Conservation (phyloP, 2,329 filamentous ascomycete genomes). For the Periconia digitata region DNA sequence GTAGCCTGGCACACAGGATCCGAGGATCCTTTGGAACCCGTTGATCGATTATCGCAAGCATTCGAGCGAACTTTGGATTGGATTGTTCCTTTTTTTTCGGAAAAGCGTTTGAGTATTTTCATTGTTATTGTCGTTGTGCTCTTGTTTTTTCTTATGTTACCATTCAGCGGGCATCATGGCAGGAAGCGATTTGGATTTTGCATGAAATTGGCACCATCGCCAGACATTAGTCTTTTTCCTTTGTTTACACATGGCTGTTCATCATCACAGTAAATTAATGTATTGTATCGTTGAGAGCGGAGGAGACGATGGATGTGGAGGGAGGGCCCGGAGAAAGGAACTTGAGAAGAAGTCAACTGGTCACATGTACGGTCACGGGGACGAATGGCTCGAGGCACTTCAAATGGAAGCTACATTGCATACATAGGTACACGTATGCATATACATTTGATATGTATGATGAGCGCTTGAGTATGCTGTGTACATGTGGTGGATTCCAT, state of each 20-base stretch:
- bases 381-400: too few species aligned
- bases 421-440: too few species aligned
- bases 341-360: neutral
- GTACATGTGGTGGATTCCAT: too few species aligned
- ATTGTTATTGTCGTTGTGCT: neutral
- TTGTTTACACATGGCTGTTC: neutral
- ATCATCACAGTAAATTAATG: neutral
- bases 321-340: neutral
- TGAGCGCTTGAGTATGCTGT: too few species aligned
- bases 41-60: neutral
- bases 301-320: neutral
- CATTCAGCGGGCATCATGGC: too few species aligned
- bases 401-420: too few species aligned
- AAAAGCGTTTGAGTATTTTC: neutral
- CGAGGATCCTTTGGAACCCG: neutral
- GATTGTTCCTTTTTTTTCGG: neutral
- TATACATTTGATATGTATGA: too few species aligned
- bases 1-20: slow-evolving; percentile 13
- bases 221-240: neutral
- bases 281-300: neutral
- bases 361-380: too few species aligned
- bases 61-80: neutral
- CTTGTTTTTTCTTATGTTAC: neutral
- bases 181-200: too few species aligned
- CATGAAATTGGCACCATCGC: too few species aligned